Evolutionary conservation across 371 early-diverging fungal genomes (phyloP), one percentile per base, ranked within the genome.

Genomic region (Zopfochytrium polystomum): DNA sequence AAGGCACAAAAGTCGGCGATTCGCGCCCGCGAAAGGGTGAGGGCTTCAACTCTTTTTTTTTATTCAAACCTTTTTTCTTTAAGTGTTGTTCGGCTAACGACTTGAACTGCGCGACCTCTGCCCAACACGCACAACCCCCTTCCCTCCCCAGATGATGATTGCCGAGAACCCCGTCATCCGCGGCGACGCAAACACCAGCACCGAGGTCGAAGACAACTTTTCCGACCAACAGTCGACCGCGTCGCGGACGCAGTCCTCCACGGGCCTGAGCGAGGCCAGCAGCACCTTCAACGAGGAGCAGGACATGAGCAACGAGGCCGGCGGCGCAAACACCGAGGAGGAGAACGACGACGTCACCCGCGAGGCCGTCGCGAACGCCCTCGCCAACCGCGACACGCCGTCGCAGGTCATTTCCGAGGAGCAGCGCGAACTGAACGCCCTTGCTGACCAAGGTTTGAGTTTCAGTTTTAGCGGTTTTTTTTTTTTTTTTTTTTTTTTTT

Each of bases 81-180:
- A n/a, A n/a, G n/a, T n/a, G n/a, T n/a, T n/a, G n/a, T n/a, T n/a
- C n/a, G n/a, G n/a, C n/a, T n/a, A n/a, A n/a, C n/a, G n/a, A n/a
- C n/a, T n/a, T n/a, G n/a, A n/a, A n/a, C n/a, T n/a, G n/a, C n/a
- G n/a, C n/a, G n/a, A n/a, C n/a, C n/a, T n/a, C n/a, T n/a, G n/a
- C n/a, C n/a, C n/a, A n/a, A n/a, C n/a, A n/a, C n/a, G n/a, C n/a
- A n/a, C n/a, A n/a, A n/a, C n/a, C 26, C 25, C 20, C 11, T 55
- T 43, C 20, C 15, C 11, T 9, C 26, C 1, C 23, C 48, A 62
- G 63, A 52, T 43, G 4, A 42, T 48, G n/a, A 22, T 63, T 3
- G 38, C 47, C 47, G 64, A 63, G 7, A 63, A 63, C 52, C 51
- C 51, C 11, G 43, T 63, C 52, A 63, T 63, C 47, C 33, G 13